Base-by-base conservation (phyloP, 495 filamentous ascomycete species). In the Trichodelitschia bisporula region DNA sequence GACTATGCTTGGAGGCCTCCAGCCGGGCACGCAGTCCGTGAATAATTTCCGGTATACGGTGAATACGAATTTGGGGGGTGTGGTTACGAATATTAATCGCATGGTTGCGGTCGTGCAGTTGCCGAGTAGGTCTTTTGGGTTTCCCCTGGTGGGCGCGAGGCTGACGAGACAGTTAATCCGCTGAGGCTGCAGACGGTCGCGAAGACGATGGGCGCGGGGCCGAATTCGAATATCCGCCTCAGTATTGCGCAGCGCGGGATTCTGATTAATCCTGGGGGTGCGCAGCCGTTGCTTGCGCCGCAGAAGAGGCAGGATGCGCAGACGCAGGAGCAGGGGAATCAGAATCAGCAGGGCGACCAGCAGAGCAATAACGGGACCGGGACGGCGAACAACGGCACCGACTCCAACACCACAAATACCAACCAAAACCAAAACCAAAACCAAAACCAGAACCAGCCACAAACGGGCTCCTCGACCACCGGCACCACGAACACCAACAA, bases 81-180 rank as follows among this genome's bases (percentile, higher is more conserved):
- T 46, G 5, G 18, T 27, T 11, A 34, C 40, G 15, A 33, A 38
- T 25, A 31, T 46, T n/a, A 43, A 43, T 27, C 18, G 34, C 3
- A 38, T 40, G 40, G 40, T 38, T 18, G 34, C 43, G 3, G 43
- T 46, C 9, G 37, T 46, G 8, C 43, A 46, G 28, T 26, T 46
- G 19, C 43, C 43, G n/a, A 15, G 40, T 45, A 38, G 37, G 42
- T 37, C 12, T 15, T 23, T 14, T n/a, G n/a, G n/a, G n/a, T n/a
- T n/a, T n/a, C n/a, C n/a, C n/a, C n/a, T n/a, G n/a, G n/a, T n/a
- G n/a, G n/a, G n/a, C n/a, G n/a, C n/a, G n/a, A n/a, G n/a, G n/a
- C n/a, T n/a, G 21, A 1, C 16, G 1, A 27, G 18, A 30, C 18
- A 45, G 42, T 45, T 15, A 45, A 45, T 20, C 36, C 40, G 19